Base-by-base conservation (phyloP, 371 early-diverging fungal species). In the Syncephalastrum contaminatum region DNA sequence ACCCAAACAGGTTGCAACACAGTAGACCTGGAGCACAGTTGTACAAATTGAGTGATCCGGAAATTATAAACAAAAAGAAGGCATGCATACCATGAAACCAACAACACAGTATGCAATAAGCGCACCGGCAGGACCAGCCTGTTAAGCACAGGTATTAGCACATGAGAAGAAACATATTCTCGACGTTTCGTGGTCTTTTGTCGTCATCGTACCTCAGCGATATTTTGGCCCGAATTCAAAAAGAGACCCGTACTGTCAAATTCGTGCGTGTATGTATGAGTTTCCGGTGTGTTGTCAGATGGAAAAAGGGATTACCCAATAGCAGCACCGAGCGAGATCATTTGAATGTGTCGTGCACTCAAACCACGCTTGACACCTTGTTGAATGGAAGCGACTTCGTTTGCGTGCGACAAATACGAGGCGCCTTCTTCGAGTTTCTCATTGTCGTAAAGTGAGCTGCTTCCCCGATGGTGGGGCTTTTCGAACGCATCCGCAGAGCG, bases 211-310 rank as follows among this genome's bases (percentile, higher is more conserved):
- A 75, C 75, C 43, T 43, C 41, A 15, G 79, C 71, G 48, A 95
- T 84, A 10, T 88, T 83, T 14, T 73, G 62, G 27, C 94, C 95
- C 52, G 92, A 89, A 25, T 85, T 91, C 54, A 95, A 75, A 71
- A 93, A 95, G 14, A 95, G 73, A 49, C 95, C 95, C 27, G 93
- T 95, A 53, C 91, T 90, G 49, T 36, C 46, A 48, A 53, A 46
- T 19, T 51, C 16, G 24, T 42, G 27, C 18, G 10, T 48, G 27
- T 7, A 20, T 45, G 20, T 50, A 14, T 14, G n/a, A 22, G 10
- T 22, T 5, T 19, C 22, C 16, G 6, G 14, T 45, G 22, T 45
- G 30, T 39, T 47, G 53, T 19, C 16, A 25, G 42, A 0, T 7
- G 19, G 42, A 15, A 30, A 15, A 7, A 85, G 14, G 12, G 64